A percentile compares a stretch with the other conserved stretches of the same genome.
Conservation (phyloP, 2,329 filamentous ascomycete genomes). For the Fulvia fulva region DNA sequence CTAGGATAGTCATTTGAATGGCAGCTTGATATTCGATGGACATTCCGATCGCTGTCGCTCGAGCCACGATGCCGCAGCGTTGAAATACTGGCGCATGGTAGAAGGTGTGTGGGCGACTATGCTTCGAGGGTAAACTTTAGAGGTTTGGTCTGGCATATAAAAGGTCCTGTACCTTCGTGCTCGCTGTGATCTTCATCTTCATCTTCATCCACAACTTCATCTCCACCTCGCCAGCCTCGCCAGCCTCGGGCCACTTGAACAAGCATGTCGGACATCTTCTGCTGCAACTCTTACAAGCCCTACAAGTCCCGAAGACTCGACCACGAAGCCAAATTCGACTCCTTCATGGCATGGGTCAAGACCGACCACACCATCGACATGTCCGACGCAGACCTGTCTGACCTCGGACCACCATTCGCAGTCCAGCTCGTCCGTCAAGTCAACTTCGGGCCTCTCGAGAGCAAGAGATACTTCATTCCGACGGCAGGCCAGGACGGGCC, state of each 20-base stretch:
- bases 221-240: too few relatives aligned
- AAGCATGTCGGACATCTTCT: background rate
- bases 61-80: too few relatives aligned
- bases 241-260: too few relatives aligned
- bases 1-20: background rate
- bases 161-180: background rate
- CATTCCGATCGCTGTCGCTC: background rate
- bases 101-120: too few relatives aligned
- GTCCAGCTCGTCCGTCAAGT: constrained; percentile 3
- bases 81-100: too few relatives aligned
- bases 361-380: background rate
- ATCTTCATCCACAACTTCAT: background rate
- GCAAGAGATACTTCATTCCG: constrained; percentile 2
- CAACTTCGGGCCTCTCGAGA: background rate
- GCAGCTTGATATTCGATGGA: background rate
- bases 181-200: background rate
- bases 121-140: too few relatives aligned
- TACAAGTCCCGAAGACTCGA: constrained; percentile 1
- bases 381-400: background rate
- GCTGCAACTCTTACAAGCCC: background rate
- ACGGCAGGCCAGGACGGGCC: background rate
- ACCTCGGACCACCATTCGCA: background rate
- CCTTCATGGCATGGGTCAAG: background rate
- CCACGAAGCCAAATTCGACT: background rate
- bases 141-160: background rate